A percentile compares a stretch with the other conserved stretches of the same genome.
phyloP scores from a whole-genome alignment of 441 rosid species.

The Erysimum cheiri region DNA sequence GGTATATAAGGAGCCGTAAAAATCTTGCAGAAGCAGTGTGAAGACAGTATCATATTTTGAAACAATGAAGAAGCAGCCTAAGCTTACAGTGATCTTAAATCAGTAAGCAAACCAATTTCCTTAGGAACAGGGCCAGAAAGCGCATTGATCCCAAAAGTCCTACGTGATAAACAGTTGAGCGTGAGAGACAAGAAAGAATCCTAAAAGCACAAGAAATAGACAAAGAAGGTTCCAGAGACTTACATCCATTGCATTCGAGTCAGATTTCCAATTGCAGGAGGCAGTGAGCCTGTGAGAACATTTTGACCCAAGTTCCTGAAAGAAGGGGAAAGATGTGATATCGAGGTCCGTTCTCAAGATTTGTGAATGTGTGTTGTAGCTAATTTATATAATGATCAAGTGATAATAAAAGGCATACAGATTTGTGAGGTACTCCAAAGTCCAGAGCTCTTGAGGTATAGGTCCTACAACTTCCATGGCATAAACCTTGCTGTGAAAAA shows the following conservation, averaged over 20 bases:
- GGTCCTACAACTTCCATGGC: constrained; percentile 48
- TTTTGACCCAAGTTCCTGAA: constrained; percentile 39
- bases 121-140: constrained; percentile 66
- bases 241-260: constrained; percentile 45
- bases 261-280: constrained; percentile 45
- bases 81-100: constrained; percentile 60
- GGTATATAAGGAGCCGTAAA: constrained; percentile 4
- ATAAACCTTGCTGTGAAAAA: constrained; percentile 65
- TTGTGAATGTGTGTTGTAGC: no score
- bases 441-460: constrained; percentile 71
- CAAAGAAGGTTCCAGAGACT: background rate
- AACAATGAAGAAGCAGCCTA: background rate
- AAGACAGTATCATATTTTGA: background rate
- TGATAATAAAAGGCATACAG: constrained; percentile 48
- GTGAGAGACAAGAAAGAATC: constrained; percentile 18
- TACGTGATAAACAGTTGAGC: no score
- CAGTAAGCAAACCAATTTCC: constrained; percentile 67
- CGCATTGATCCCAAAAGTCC: constrained; percentile 43
- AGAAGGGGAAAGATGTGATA: no score
- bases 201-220: no score
- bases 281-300: constrained; percentile 33
- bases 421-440: constrained; percentile 49
- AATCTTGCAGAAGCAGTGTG: background rate
- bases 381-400: constrained; percentile 27
- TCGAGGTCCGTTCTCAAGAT: no score